Evolutionary conservation across 441 rosid genomes (phyloP), one percentile per base, ranked within the genome.

Genomic region (Lepidium campestre): DNA sequence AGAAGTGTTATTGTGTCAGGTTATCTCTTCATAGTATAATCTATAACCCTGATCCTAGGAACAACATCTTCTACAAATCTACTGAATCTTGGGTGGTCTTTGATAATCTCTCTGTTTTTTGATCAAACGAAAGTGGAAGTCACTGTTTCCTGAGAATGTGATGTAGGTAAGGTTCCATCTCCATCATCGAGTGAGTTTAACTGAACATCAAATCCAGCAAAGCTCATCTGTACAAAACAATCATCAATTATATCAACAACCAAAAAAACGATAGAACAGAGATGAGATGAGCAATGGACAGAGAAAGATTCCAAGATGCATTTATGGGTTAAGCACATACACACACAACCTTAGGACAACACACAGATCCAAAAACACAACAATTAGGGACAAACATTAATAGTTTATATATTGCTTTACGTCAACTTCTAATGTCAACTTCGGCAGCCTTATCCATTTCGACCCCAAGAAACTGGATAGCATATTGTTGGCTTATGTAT

Each of bases 111-210:
- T 3, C 5, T 7, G 12, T 1, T 4, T 52, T 22, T 22, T 46
- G 27, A 45, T 63, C 52, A 56, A 47, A 55, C 19, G 37, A 55
- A 27, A 55, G 22, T 10, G 39, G 25, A 46, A 71, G 74, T 63
- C 52, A 55, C 15, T 14, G 45, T 29, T 56, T 25, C 25, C 10
- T 40, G 50, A 59, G 59, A 40, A 14, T 10, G 42, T 2, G 9
- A 50, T 25, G 19, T 41, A 40, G 22, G 42, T 29, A 47, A 27
- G 46, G 29, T 62, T 54, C 63, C 41, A 62, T 47, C 75, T 71
- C 44, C 70, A 71, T 62, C 75, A 70, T 71, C 42, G 57, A 70
- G 62, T 34, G 67, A 70, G 73, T 54, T 27, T 41, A 60, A 42
- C 67, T 60, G 42, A 47, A 42, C 56, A 53, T 25, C 41, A 70